Evolutionary conservation across 495 filamentous ascomycete genomes (phyloP), one percentile per base, ranked within the genome.

Genomic region (Penicillium mononematosum): DNA sequence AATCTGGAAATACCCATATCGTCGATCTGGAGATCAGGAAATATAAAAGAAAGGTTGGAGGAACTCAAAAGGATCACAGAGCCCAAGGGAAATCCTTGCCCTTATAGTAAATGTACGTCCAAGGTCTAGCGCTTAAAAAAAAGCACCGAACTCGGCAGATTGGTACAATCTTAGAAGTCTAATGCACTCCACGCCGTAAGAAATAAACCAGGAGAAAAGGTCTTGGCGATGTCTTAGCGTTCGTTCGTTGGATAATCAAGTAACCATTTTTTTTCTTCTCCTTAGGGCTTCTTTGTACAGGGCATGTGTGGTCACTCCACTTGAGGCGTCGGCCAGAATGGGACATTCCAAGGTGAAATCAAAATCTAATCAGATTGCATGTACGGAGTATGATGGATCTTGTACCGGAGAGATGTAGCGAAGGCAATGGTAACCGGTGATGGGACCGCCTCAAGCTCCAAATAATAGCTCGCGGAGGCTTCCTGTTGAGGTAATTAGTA

Each of bases 1-100:
- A 59, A 47, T 32, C 57, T 59, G 25, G 51, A 22, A 27, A 59
- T 12, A 25, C 51, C 50, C 50, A 53, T 49, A 36, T 32, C 49
- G 45, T 42, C 22, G 29, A 46, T 25, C 19, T 36, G 20, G 36
- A 17, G 29, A n/a, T 32, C 2, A 16, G n/a, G 31, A 46, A 32
- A 32, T n/a, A 38, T 38, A 50, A 14, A 32, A 49, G 29, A n/a
- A 34, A 20, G 22, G 32, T 29, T 48, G 36, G 20, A 45, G 24
- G 36, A 43, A 54, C 25, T 50, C 57, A 54, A 45, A 34, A 39
- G 5, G 24, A 46, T 24, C 29, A 7, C 12, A 50, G 46, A 45
- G 7, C 31, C 6, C 27, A 29, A 6, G 55, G 43, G 42, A 25
- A 39, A 0, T 11, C 31, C 11, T 34, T 29, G 43, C 43, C 43